A percentile compares a stretch with the other conserved stretches of the same genome.
Evolutionary conservation across 2,329 filamentous ascomycete species (phyloP).

Genomic region (Periglandula ipomoeae): DNA sequence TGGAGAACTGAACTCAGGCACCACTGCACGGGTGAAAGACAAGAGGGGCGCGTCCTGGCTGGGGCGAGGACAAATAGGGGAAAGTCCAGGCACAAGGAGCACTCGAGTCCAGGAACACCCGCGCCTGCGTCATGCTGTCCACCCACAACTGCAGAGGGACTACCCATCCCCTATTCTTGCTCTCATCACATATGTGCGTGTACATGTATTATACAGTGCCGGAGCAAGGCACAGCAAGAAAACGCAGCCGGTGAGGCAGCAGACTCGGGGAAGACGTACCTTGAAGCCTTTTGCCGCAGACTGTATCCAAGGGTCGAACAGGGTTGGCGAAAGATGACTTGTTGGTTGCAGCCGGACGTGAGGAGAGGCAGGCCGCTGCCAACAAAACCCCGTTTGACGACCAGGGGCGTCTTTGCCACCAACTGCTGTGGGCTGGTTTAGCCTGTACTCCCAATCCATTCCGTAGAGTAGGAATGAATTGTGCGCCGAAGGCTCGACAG

Average conservation of each 20-base stretch:
- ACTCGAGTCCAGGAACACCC: slow-evolving; percentile 4
- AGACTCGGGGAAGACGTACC: too few species aligned
- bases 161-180: background rate
- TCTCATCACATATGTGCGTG: too few species aligned
- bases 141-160: background rate
- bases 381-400: background rate
- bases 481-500: background rate
- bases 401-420: too few species aligned
- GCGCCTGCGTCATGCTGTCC: background rate
- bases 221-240: background rate
- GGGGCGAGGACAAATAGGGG: slow-evolving; percentile 2
- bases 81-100: slow-evolving; percentile 7
- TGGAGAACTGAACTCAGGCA: slow-evolving; percentile 5
- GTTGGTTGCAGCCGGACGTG: too few species aligned
- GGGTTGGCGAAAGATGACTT: background rate
- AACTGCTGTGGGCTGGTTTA: background rate
- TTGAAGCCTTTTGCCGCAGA: background rate
- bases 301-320: too few species aligned
- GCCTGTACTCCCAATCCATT: background rate
- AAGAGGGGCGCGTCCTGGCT: slow-evolving; percentile 1
- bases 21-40: background rate
- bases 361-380: background rate
- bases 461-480: too few species aligned
- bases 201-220: too few species aligned
- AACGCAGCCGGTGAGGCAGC: background rate